Conservation (phyloP, 2,329 filamentous ascomycete genomes). For the Phyllosticta citrichinensis region DNA sequence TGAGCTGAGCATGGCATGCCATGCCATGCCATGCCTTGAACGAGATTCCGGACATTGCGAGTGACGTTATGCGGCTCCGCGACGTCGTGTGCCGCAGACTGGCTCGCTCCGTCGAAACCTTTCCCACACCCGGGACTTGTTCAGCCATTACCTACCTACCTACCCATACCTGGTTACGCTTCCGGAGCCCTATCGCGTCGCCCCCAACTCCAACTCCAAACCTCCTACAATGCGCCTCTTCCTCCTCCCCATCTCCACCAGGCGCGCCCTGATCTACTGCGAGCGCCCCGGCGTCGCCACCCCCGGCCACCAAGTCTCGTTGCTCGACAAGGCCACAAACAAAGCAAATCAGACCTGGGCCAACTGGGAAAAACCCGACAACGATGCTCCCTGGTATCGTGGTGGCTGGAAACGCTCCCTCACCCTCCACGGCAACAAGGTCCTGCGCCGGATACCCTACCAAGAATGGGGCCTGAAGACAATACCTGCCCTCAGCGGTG, state of each 20-base stretch:
- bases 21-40: no score
- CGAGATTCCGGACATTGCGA: background rate
- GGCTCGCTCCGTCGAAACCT: background rate
- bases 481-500: slow-evolving; percentile 68
- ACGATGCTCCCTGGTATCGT: slow-evolving; percentile 40
- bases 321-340: slow-evolving; percentile 58
- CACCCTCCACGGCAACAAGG: slow-evolving; percentile 75
- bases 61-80: background rate
- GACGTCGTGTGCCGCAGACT: background rate
- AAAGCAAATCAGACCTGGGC: slow-evolving; percentile 73
- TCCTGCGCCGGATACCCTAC: slow-evolving; percentile 79
- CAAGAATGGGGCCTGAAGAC: slow-evolving; percentile 98
- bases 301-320: slow-evolving; percentile 43
- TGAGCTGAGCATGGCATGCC: no score
- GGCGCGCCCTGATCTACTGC: slow-evolving; percentile 85
- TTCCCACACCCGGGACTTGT: background rate
- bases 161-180: background rate
- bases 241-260: slow-evolving; percentile 84
- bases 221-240: slow-evolving; percentile 73
- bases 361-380: slow-evolving; percentile 59
- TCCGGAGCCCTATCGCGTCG: background rate
- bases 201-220: background rate
- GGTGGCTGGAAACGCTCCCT: slow-evolving; percentile 78
- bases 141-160: background rate
- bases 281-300: slow-evolving; percentile 50